Percentiles rank a stretch among this genome's conserved stretches.
These are phyloP conservation scores for Vicia faba DNA, from an alignment of 306 rosid genomes.

Conservation along the genomic window DNA sequence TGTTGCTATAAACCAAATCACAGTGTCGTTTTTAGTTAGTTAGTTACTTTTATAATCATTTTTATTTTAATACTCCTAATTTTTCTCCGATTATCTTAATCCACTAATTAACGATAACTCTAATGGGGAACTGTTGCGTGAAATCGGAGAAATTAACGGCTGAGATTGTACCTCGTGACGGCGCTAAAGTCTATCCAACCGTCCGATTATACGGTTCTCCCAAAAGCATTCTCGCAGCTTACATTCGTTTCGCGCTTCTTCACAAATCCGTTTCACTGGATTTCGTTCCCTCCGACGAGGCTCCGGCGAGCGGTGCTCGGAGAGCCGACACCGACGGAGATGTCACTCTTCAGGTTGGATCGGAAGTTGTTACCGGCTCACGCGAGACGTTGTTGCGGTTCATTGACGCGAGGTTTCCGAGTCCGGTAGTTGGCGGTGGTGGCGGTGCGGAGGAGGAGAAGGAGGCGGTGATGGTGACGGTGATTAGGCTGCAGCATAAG, in stretches of 20 bases:
- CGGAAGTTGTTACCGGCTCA: constrained; percentile 65
- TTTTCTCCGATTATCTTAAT: background rate
- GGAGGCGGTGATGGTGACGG: constrained; percentile 54
- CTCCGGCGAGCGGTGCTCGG: constrained; percentile 31
- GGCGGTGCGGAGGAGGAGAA: constrained; percentile 35
- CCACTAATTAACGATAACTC: too few relatives aligned
- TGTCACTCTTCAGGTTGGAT: constrained; percentile 60
- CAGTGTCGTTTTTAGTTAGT: too few relatives aligned
- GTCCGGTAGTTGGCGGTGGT: constrained; percentile 30
- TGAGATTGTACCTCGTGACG: constrained; percentile 75
- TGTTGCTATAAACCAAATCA: too few relatives aligned
- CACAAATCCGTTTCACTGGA: constrained; percentile 57
- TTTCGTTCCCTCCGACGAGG: constrained; percentile 46
- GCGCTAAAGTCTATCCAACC: constrained; percentile 45
- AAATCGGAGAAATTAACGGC: constrained; percentile 64
- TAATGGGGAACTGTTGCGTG: constrained; percentile 64
- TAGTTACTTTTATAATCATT: too few relatives aligned
- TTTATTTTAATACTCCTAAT: too few relatives aligned
- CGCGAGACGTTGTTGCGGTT: constrained; percentile 60
- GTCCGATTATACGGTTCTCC: constrained; percentile 69
- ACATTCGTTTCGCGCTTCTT: constrained; percentile 69
- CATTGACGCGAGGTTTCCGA: constrained; percentile 67
- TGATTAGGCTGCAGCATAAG: constrained; percentile 65
- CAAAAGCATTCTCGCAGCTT: constrained; percentile 56
- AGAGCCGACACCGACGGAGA: constrained; percentile 36